Percentiles rank a stretch among this genome's conserved stretches.
Evolutionary conservation across 1,139 yeast genomes (phyloP).

Genomic region (Martiniozyma asiatica): DNA sequence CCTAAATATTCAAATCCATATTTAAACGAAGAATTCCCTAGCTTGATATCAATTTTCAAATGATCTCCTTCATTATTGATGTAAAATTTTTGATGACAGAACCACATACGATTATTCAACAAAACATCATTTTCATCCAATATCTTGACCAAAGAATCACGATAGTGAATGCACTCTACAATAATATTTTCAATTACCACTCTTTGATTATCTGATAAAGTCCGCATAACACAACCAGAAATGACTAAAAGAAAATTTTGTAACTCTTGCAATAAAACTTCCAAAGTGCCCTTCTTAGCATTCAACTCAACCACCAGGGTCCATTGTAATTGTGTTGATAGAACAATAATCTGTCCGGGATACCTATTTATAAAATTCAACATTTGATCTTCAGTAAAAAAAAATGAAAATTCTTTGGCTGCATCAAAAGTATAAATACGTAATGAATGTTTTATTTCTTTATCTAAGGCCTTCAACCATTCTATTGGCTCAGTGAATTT

Average conservation of each 20-base stretch:
- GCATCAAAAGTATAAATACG: conserved; percentile 26
- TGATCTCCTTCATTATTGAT: conserved; percentile 23
- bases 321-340: conserved; percentile 52
- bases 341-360: conserved; percentile 49
- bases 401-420: conserved; percentile 1
- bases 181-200: conserved; percentile 46
- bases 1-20: conserved; percentile 88
- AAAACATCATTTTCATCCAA: conserved; percentile 10
- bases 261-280: too few relatives aligned
- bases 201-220: conserved; percentile 24
- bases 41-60: conserved; percentile 29
- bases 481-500: conserved; percentile 29
- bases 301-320: conserved; percentile 32
- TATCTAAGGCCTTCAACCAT: conserved; percentile 56
- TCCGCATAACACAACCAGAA: too few relatives aligned
- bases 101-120: conserved; percentile 32
- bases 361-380: conserved; percentile 24
- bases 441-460: conserved; percentile 38
- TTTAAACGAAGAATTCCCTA: conserved; percentile 36
- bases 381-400: conserved; percentile 10
- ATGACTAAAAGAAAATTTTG: too few relatives aligned
- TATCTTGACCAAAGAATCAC: conserved; percentile 29
- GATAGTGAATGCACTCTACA: conserved; percentile 57
- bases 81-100: conserved; percentile 41
- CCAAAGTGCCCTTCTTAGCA: conserved; percentile 16